Percentiles rank a stretch among this genome's conserved stretches.
phyloP scores from a whole-genome alignment of 305 asterid genomes.

The Fraxinus nigra region DNA sequence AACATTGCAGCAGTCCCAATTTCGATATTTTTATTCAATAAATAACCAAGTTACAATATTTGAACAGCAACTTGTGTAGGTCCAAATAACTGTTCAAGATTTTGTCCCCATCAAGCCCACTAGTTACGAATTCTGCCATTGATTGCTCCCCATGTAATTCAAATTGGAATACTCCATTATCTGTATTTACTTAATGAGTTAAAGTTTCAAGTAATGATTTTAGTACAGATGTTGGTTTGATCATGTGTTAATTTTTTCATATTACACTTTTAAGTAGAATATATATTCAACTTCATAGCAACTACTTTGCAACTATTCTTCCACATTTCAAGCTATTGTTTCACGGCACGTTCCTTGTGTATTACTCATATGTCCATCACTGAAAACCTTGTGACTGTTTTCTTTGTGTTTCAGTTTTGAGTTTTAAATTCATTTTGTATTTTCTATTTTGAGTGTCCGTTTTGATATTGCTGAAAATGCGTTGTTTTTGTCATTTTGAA shows the following conservation, averaged over 20 bases:
- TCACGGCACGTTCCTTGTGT: background rate
- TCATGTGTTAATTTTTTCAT: background rate
- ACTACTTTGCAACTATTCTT: background rate
- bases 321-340: background rate
- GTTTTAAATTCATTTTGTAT: too few relatives aligned
- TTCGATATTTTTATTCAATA: background rate
- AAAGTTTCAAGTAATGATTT: background rate
- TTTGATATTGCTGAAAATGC: too few relatives aligned
- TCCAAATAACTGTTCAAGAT: background rate
- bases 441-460: too few relatives aligned
- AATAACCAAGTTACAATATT: background rate
- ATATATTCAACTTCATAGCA: background rate
- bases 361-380: background rate
- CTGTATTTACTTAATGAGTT: background rate
- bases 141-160: background rate
- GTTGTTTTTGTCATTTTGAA: too few relatives aligned
- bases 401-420: too few relatives aligned
- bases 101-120: background rate
- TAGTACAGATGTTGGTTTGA: background rate
- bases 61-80: background rate
- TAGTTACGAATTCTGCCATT: background rate
- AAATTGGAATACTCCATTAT: background rate
- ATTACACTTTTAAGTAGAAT: too few relatives aligned
- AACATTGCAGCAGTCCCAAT: background rate
- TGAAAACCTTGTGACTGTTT: background rate